phyloP scores from a whole-genome alignment of 2,329 filamentous ascomycete species.

The Pyricularia sp. region DNA sequence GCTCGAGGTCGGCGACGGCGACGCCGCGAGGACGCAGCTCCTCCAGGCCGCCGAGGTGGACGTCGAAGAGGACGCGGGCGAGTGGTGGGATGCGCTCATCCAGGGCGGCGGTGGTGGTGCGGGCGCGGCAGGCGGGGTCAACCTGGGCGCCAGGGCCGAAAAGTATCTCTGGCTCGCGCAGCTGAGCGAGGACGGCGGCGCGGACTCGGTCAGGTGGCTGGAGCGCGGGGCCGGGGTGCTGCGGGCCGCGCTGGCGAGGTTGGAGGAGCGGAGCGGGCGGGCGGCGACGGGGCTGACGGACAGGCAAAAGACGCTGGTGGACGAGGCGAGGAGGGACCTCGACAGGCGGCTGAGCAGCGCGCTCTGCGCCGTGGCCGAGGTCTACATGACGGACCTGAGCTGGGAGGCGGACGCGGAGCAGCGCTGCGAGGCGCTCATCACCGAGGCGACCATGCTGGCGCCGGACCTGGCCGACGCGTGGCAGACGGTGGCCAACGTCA shows the following conservation, averaged over 20 bases:
- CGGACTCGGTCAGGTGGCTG: constrained; percentile 54
- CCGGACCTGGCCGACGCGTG: constrained; percentile 77
- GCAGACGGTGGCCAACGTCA: constrained; percentile 86
- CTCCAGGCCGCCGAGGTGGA: constrained; percentile 62
- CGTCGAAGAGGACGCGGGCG: constrained; percentile 42
- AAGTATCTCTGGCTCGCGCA: constrained; percentile 95
- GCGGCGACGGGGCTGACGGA: constrained; percentile 10
- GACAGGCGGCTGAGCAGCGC: constrained; percentile 74
- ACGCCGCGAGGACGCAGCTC: constrained; percentile 61
- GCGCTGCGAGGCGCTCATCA: constrained; percentile 76
- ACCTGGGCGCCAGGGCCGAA: constrained; percentile 66
- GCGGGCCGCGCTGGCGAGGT: constrained; percentile 52
- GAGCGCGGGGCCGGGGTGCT: constrained; percentile 60
- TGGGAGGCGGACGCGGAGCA: constrained; percentile 85
- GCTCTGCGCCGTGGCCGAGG: constrained; percentile 87
- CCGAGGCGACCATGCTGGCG: constrained; percentile 76
- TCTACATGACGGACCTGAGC: constrained; percentile 97
- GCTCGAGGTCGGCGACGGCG: constrained; percentile 70
- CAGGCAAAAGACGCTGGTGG: constrained; percentile 17
- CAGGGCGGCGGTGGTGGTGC: constrained; percentile 36
- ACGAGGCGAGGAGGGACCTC: constrained; percentile 46
- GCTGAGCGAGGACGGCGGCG: constrained; percentile 58
- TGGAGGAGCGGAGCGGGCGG: constrained; percentile 30
- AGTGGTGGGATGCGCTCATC: background rate
- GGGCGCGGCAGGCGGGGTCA: constrained; percentile 53